These are phyloP conservation scores for Euphorbia corollata DNA, from an alignment of 441 rosid genomes.

Conservation along the genomic window DNA sequence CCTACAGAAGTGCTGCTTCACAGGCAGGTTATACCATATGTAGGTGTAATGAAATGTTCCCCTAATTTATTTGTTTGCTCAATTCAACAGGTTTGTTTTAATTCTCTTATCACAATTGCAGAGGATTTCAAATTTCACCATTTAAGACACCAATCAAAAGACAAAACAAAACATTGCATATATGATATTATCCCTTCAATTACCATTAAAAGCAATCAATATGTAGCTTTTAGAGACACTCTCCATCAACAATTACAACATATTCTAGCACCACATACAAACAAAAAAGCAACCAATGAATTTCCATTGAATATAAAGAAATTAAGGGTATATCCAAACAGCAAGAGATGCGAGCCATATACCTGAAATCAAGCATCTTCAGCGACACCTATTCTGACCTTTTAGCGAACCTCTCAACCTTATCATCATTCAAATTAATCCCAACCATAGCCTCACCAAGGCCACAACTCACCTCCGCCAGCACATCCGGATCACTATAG, in stretches of 20 bases:
- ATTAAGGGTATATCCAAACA: not conserved
- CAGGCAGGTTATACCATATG: not conserved
- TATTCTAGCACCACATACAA: not conserved
- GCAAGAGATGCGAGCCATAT: not conserved
- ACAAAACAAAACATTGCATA: not conserved
- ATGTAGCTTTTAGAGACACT: not conserved
- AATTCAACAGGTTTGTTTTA: not conserved
- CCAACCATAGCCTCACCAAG: slow-evolving; percentile 96
- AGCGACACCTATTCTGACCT: slow-evolving; percentile 44
- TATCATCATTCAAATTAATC: slow-evolving; percentile 61
- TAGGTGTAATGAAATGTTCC: not conserved
- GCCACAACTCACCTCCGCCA: slow-evolving; percentile 81
- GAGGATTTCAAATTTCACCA: too few relatives aligned
- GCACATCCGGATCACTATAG: slow-evolving; percentile 75
- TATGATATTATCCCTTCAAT: not conserved
- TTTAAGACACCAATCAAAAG: not conserved
- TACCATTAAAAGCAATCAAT: not conserved
- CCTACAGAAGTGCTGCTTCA: not conserved
- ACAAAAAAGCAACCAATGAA: too few relatives aligned
- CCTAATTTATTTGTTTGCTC: not conserved
- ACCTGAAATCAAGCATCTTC: slow-evolving; percentile 18
- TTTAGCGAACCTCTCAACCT: slow-evolving; percentile 85
- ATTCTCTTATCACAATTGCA: too few relatives aligned
- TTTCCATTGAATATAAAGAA: not conserved
- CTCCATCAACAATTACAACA: not conserved